Percentiles rank a stretch among this genome's conserved stretches.
phyloP scores from a whole-genome alignment of 2,329 filamentous ascomycete species.

The Fragosphaeria purpurea region DNA sequence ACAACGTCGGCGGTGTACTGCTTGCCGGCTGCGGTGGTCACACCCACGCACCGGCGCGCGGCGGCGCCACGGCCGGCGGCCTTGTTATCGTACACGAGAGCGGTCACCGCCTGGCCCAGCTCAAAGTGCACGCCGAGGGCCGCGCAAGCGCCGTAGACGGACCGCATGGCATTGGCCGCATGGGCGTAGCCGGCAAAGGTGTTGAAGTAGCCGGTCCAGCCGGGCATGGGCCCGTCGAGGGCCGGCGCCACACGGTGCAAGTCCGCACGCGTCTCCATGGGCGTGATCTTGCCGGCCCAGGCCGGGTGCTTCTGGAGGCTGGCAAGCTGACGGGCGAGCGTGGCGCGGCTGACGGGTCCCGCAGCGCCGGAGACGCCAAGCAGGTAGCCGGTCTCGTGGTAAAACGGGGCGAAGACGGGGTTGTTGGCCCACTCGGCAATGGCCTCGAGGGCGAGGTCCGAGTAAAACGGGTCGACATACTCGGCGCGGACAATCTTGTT shows the following conservation, averaged over 20 bases:
- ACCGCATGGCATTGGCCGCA: constrained; percentile 38
- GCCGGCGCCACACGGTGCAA: constrained; percentile 21
- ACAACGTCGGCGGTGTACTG: constrained; percentile 22
- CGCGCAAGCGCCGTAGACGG: constrained; percentile 32
- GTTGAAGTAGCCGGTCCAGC: constrained; percentile 51
- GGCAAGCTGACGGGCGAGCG: constrained; percentile 32
- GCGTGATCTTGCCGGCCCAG: constrained; percentile 28
- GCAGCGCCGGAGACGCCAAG: constrained; percentile 38
- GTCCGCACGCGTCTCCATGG: not conserved
- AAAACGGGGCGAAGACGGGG: constrained; percentile 43
- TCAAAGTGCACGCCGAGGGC: constrained; percentile 23
- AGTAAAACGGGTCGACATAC: too few species aligned
- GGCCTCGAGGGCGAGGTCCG: constrained; percentile 27
- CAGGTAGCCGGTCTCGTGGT: constrained; percentile 35
- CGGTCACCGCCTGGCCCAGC: constrained; percentile 24
- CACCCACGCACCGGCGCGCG: constrained; percentile 19
- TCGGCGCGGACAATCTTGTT: too few species aligned
- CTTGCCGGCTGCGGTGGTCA: constrained; percentile 16
- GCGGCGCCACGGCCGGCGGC: not conserved
- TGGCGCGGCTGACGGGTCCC: constrained; percentile 35
- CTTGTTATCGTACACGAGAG: constrained; percentile 26
- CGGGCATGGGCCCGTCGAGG: constrained; percentile 35
- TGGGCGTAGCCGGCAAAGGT: constrained; percentile 46
- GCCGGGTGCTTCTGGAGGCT: constrained; percentile 29
- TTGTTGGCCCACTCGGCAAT: constrained; percentile 40